These are phyloP conservation scores for Hansenula anomala DNA, from an alignment of 1,139 yeast genomes.

Conservation along the genomic window DNA sequence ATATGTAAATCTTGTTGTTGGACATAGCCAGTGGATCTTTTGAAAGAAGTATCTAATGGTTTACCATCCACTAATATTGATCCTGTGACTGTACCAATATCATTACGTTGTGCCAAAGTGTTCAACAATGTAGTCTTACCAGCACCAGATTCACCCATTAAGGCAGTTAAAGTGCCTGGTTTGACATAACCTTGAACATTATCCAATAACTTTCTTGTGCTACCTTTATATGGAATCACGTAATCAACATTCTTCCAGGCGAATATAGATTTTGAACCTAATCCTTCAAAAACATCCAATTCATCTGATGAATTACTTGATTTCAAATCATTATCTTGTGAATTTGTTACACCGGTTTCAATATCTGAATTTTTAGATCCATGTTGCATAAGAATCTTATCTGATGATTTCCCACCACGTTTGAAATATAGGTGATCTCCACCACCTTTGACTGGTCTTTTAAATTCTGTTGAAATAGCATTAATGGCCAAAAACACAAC, in stretches of 20 bases:
- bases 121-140: constrained; percentile 65
- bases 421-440: constrained; percentile 39
- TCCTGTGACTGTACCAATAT: constrained; percentile 49
- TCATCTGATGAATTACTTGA: constrained; percentile 12
- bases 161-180: constrained; percentile 56
- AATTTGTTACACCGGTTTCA: constrained; percentile 28
- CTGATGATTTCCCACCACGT: constrained; percentile 13
- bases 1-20: no score
- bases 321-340: constrained; percentile 16
- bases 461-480: constrained; percentile 33
- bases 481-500: constrained; percentile 25
- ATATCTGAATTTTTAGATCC: constrained; percentile 5
- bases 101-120: constrained; percentile 49
- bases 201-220: constrained; percentile 37
- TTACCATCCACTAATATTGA: constrained; percentile 50
- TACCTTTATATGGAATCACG: constrained; percentile 30
- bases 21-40: constrained; percentile 51
- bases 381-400: neutral
- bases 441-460: constrained; percentile 34
- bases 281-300: constrained; percentile 6
- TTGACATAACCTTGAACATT: constrained; percentile 50
- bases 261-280: constrained; percentile 23
- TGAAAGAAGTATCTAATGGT: constrained; percentile 37
- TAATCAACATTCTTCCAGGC: constrained; percentile 39
- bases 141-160: constrained; percentile 74